Evolutionary conservation across 352 stramenopile genomes (phyloP).

Genomic region (Thalassiosira livingstoniorum): DNA sequence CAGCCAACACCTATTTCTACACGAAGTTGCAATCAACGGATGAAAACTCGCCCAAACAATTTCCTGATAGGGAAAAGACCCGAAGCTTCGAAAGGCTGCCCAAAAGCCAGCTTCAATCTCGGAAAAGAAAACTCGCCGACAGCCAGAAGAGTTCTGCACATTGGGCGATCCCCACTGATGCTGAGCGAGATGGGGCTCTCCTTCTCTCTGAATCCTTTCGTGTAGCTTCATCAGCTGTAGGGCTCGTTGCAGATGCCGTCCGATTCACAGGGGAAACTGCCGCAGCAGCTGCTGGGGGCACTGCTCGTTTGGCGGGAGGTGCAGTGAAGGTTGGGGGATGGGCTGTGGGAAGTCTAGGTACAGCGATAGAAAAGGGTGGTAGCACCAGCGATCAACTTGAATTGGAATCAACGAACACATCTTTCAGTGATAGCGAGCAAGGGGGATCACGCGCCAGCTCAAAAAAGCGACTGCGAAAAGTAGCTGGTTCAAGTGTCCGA

Average conservation of each 20-base stretch:
- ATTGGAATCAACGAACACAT: not conserved
- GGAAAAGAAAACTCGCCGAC: not conserved
- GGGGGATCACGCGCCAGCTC: not conserved
- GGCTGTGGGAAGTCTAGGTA: conserved; percentile 53
- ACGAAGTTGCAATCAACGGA: conserved; percentile 1
- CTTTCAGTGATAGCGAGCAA: conserved; percentile 4
- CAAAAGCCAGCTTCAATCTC: not conserved
- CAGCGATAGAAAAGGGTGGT: conserved; percentile 28
- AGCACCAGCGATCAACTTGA: not conserved
- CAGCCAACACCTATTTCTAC: conserved; percentile 22
- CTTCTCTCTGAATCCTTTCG: conserved; percentile 60
- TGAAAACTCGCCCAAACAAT: conserved; percentile 12
- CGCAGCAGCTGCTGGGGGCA: conserved; percentile 49
- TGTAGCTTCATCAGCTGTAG: conserved; percentile 53
- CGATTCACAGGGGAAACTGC: conserved; percentile 58
- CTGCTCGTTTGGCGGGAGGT: conserved; percentile 47
- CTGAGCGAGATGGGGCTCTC: conserved; percentile 54
- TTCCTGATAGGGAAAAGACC: too few species aligned
- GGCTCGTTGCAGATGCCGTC: conserved; percentile 46
- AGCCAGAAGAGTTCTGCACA: not conserved
- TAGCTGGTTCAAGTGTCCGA: conserved; percentile 50
- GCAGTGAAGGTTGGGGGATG: conserved; percentile 44
- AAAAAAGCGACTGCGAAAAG: conserved; percentile 13
- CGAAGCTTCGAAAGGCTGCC: too few species aligned
- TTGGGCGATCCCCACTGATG: conserved; percentile 31